Base-by-base conservation (phyloP, 208 protist species). In the Novymonas esmeraldas region DNA sequence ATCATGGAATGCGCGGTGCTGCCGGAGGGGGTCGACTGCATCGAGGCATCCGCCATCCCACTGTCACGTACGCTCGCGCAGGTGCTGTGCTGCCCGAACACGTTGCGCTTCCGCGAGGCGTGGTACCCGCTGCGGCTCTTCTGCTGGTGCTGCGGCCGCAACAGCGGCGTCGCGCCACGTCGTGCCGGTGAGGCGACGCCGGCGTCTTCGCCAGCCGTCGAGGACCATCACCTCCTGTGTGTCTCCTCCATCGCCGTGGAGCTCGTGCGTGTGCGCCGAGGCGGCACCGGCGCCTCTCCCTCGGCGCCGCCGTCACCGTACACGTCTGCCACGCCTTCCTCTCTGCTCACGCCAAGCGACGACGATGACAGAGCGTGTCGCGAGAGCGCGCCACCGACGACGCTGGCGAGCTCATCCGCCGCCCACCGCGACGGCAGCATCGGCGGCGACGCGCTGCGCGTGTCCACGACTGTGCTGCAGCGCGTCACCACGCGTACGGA, bases 91-190 rank as follows among this genome's bases (percentile, higher is more conserved):
- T 50, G 73, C 11, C 84, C 84, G 16, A 70, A 66, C 52, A 90
- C 71, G 38, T 49, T 90, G 46, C 84, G 84, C 20, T 90, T 90
- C 49, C 72, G 81, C 38, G 73, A 87, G 24, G 71, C 70, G 31
- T 81, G 72, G 71, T 90, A 90, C 51, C 78, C 84, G 33, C 56
- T 90, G 33, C 71, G 59, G 2, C 61, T 59, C 36, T 85, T 79
- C 48, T 81, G 76, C 58, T 90, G 84, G 84, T 75, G 62, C 48
- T 81, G 76, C 58, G 87, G 84, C 81, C 69, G 62, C 39, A 45
- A 64, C 3, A 42, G 46, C 29, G 36, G 16, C 7, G 45, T 49
- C 6, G 57, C 58, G 22, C 24, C 66, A 6, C 24, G 22, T 50
- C 16, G 34, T 41, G 20, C 54, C 18, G 51, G 5, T 4, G 14